Percentiles rank a stretch among this genome's conserved stretches.
phyloP scores from a whole-genome alignment of 2,329 filamentous ascomycete genomes.

The Cladobotryum protrusum region DNA sequence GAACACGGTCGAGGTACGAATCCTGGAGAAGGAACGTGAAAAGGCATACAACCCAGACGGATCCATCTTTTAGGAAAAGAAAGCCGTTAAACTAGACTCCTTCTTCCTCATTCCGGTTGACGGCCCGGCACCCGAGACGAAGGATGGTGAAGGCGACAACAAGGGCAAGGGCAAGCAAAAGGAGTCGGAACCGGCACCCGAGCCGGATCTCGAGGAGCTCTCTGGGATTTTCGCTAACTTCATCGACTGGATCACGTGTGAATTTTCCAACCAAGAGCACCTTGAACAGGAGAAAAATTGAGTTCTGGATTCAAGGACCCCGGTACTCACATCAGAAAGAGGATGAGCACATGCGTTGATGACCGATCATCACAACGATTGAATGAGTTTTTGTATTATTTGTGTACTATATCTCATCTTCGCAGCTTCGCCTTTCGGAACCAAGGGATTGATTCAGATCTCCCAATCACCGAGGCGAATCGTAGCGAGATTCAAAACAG shows the following conservation, averaged over 20 bases:
- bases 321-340: no score
- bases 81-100: constrained; percentile 18
- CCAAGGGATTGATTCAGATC: no score
- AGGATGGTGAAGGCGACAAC: background rate
- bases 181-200: background rate
- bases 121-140: background rate
- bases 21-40: constrained; percentile 7
- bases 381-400: no score
- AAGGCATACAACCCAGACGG: constrained; percentile 17
- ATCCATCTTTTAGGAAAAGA: constrained; percentile 22
- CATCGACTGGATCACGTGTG: constrained; percentile 11
- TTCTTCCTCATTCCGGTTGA: constrained; percentile 18
- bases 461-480: no score
- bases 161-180: background rate
- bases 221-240: constrained; percentile 3
- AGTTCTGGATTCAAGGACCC: no score
- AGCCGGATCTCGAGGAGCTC: constrained; percentile 4
- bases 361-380: no score
- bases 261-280: constrained; percentile 6
- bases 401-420: no score
- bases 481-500: no score
- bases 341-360: no score
- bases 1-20: constrained; percentile 13
- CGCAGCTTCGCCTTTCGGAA: no score
- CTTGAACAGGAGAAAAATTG: constrained; percentile 8